A percentile compares a stretch with the other conserved stretches of the same genome.
Evolutionary conservation across 2,329 filamentous ascomycete genomes (phyloP).

Genomic region (Cladosporium sp.): DNA sequence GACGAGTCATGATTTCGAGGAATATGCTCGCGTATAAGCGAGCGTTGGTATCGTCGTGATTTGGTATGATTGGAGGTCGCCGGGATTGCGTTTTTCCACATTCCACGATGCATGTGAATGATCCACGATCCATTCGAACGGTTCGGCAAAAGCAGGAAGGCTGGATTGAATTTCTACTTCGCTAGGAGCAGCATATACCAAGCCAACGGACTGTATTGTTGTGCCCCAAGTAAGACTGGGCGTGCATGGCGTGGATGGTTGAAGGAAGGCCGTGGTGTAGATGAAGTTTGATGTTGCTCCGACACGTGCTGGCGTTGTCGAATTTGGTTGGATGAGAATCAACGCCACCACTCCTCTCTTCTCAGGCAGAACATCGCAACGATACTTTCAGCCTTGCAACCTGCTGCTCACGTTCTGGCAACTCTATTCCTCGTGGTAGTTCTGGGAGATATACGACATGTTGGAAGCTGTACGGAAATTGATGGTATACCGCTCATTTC

Average conservation of each 20-base stretch:
- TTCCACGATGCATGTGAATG: no score
- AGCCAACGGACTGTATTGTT: slow-evolving; percentile 5
- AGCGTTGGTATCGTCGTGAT: no score
- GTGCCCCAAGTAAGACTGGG: slow-evolving; percentile 1
- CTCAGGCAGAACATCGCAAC: background rate
- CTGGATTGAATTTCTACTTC: background rate
- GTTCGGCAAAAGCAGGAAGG: background rate
- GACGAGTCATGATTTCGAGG: no score
- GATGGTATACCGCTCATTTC: no score
- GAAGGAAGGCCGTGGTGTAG: background rate
- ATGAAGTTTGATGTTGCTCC: no score
- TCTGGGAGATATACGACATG: no score
- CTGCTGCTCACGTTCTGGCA: background rate
- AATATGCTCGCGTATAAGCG: no score
- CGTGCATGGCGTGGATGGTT: slow-evolving; percentile 4
- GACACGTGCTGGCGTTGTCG: background rate
- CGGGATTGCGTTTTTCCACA: no score
- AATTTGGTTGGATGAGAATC: slow-evolving; percentile 8
- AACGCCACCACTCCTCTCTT: background rate
- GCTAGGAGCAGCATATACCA: background rate
- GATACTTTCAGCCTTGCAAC: background rate
- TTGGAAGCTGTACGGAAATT: no score
- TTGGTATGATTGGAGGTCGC: no score
- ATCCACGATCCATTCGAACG: no score
- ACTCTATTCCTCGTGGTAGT: no score